Evolutionary conservation across 208 protist genomes (phyloP), one percentile per base, ranked within the genome.

Genomic region (Histomonas meleagridis): DNA sequence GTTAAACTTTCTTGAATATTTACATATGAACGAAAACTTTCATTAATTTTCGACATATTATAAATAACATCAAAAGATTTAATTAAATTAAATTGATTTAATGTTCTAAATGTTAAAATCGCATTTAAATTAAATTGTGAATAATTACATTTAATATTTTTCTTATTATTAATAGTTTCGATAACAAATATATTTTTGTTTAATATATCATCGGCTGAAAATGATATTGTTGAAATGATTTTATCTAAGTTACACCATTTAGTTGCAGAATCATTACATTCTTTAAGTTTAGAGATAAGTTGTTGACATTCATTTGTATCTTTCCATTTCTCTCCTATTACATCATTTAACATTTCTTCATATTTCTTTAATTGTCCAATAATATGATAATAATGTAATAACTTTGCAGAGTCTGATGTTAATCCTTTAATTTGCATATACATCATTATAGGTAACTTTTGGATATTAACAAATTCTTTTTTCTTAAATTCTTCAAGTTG

Each of bases 401-500:
- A 28, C 3, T 48, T 43, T 1, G 43, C 76, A 4, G 40, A 40
- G 55, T 86, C 76, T 55, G 76, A 51, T 9, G 76, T 53, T 32
- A 35, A 26, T 16, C 76, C 76, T 86, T 86, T 86, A 9, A 23
- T 16, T 12, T 53, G 46, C 16, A 55, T 38, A 55, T 86, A 86
- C 9, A 46, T 86, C 26, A 51, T 51, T 38, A 86, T 86, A 18
- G 43, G 43, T n/a, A 51, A 28, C 26, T 86, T 86, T 55, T 40
- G 32, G 21, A 86, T 53, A 55, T 86, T 86, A 1, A 53, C 46
- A 46, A 86, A 28, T n/a, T 86, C 76, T 55, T 86, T 86, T 21
- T 86, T 86, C n/a, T 26, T 10, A 55, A 86, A 46, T 51, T 38
- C 18, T 51, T 86, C 76, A 28, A 86, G 43, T 86, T 86, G 76